Evolutionary conservation across 306 rosid species (phyloP), one percentile per base, ranked within the genome.

Genomic region (Aeschynomene evenia): DNA sequence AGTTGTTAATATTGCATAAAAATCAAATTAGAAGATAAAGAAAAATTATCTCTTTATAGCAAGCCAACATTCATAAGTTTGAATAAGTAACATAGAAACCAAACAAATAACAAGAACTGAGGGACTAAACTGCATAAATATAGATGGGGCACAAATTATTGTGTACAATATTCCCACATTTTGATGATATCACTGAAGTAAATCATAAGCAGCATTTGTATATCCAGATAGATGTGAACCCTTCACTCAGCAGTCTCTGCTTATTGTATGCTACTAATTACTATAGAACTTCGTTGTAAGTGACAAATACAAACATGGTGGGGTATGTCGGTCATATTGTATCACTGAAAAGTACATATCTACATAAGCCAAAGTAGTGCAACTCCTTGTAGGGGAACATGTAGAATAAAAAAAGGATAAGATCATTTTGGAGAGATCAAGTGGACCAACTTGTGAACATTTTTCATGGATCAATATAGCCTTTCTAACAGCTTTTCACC

Each of bases 391-490:
- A 23, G 26, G 48, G 37, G 10, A 65, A 66, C 11, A 55, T 39
- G 13, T 42, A 16, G 15, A 42, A 65, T 54, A 54, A 74, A 62
- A 65, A 54, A 55, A 4, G 19, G 52, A 59, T 53, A 75, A 46
- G 52, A 42, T 22, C 73, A 46, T 56, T 65, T 34, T 75, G 61
- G 40, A 36, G 60, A 60, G 34, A 50, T 28, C 53, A 12, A 22
- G 26, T n/a, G 12, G 21, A 62, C 63, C 40, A 73, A 42, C 45
- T 11, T n/a, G 19, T 49, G 22, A 56, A 75, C 28, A 76, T 9
- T 55, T n/a, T 65, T 14, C 43, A 56, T 46, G 70, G 78, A 52
- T 8, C 59, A 71, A 63, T 26, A 36, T 64, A 63, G 22, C 51
- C 54, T 15, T 70, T 39, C 31, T 26, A 19, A 65, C 58, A 58